Conservation (phyloP, 169 alveolate genomes). For the Pseudocohnilembus persalinus region DNA sequence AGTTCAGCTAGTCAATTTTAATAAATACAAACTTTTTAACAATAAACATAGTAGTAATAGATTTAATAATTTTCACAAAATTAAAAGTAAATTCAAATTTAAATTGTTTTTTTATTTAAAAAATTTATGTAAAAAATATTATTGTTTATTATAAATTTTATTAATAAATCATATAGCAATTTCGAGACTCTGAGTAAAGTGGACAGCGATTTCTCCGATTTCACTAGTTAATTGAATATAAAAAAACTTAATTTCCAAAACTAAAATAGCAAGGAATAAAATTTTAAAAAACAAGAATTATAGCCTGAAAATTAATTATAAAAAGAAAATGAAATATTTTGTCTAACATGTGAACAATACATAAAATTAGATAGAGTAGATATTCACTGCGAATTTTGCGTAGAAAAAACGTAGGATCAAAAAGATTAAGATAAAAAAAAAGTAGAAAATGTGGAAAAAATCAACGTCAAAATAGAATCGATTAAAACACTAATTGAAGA, state of each 20-base stretch:
- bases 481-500: neutral
- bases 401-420: no score
- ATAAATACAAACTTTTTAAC: neutral
- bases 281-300: neutral
- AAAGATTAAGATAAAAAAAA: no score
- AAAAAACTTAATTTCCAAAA: neutral
- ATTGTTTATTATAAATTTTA: no score
- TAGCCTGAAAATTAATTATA: neutral
- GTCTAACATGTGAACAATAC: constrained; percentile 21
- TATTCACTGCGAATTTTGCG: constrained; percentile 8
- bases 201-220: no score
- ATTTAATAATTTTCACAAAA: no score
- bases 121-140: no score
- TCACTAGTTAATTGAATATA: neutral
- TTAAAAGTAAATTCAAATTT: no score
- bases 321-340: constrained; percentile 1
- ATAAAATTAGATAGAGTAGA: constrained; percentile 26
- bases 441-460: neutral
- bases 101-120: no score
- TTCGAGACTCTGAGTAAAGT: no score
- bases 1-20: neutral
- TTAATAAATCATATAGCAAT: no score
- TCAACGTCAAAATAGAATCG: neutral
- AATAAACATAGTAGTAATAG: neutral
- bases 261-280: neutral